Base-by-base conservation (phyloP, 2,329 filamentous ascomycete genomes). In the Ophiocordyceps australis region DNA sequence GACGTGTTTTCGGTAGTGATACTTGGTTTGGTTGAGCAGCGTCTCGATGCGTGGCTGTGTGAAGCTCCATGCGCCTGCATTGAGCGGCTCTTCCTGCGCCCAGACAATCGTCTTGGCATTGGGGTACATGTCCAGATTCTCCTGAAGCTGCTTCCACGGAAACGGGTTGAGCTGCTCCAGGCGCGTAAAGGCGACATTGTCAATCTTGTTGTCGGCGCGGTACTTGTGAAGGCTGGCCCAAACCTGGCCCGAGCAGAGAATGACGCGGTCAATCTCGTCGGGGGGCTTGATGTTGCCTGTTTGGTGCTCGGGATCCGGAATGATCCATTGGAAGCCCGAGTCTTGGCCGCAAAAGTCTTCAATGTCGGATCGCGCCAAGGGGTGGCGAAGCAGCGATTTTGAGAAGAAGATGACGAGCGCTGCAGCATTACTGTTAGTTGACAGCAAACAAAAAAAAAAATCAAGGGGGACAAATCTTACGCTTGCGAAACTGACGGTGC, bases 401-500 rank as follows among this genome's bases (percentile, higher is more conserved):
- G 82, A 93, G 69, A 98, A 98, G 76, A 98, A 98, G 41, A 94
- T 76, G 43, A 95, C 65, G 29, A 98, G 72, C 41, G 89, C 81
- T 86, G 22, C 13, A 4, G 18, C n/a, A n/a, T n/a, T 12, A 4
- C 11, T 16, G 29, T 33, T 14, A 33, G 31, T 10, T 8, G 6
- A 22, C 6, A 5, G n/a, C 10, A 13, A 11, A 21, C 17, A 6
- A 5, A 12, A 2, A 23, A 9, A 24, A 8, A 17, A 17, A 17
- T 35, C 22, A 11, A 6, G 8, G 24, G 22, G 26, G 17, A 22
- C 16, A 9, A 15, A 23, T 65, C 79, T 72, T 65, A 89, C 81
- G 89, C 65, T 98, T 98, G 59, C 89, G 74, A 78, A 98, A 98
- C 50, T 98, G 86, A 45, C 89, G 74, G 66, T 95, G 85, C 74